phyloP scores from a whole-genome alignment of 192 early-diverging fungal species.

The Gryganskiella cystojenkinii region DNA sequence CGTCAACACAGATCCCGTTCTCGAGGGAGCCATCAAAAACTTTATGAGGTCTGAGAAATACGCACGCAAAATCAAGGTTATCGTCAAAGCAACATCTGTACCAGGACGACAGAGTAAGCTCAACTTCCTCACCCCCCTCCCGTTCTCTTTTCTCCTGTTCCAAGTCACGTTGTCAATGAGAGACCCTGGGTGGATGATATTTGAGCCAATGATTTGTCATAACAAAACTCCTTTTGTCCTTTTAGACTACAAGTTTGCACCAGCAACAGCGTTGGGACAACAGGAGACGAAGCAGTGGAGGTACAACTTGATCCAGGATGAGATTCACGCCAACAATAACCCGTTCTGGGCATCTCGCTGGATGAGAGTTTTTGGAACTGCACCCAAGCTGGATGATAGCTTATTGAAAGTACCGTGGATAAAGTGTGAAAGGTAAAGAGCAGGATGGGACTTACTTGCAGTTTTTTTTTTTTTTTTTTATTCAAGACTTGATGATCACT shows the following conservation, averaged over 20 bases:
- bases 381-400: slow-evolving; percentile 43
- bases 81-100: slow-evolving; percentile 36
- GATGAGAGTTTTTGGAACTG: slow-evolving; percentile 47
- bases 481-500: neutral
- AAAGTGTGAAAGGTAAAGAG: slow-evolving; percentile 46
- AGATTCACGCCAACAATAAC: slow-evolving; percentile 32
- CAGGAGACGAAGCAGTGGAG: slow-evolving; percentile 42
- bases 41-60: slow-evolving; percentile 49
- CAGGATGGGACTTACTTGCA: too few species aligned
- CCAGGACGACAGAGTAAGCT: slow-evolving; percentile 46
- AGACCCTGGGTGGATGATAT: too few species aligned
- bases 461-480: neutral
- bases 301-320: slow-evolving; percentile 44
- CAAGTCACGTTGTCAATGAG: too few species aligned
- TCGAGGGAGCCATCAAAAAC: slow-evolving; percentile 40
- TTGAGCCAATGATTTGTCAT: neutral
- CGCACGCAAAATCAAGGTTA: slow-evolving; percentile 45
- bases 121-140: too few species aligned
- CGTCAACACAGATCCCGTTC: slow-evolving; percentile 31
- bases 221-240: neutral
- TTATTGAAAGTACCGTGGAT: slow-evolving; percentile 51
- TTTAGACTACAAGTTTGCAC: slow-evolving; percentile 47
- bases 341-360: slow-evolving; percentile 50
- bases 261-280: slow-evolving; percentile 33
- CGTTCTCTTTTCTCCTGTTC: too few species aligned